Percentiles rank a stretch among this genome's conserved stretches.
These are phyloP conservation scores for Primulina huaijiensis DNA, from an alignment of 257 asterid genomes.

Conservation along the genomic window DNA sequence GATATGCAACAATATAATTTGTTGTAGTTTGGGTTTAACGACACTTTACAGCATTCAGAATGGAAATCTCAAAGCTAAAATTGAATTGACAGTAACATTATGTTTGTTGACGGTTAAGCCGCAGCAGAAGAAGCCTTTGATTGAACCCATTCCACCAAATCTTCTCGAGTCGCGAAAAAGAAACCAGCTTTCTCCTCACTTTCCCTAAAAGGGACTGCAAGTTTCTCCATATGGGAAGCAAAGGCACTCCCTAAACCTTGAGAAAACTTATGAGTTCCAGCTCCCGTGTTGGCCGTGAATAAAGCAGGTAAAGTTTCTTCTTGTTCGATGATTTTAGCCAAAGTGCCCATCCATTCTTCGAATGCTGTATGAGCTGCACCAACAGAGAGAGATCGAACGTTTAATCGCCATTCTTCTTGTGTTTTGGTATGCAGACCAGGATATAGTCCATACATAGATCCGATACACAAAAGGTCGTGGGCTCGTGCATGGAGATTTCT, in stretches of 20 bases:
- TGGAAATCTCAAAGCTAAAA: conserved; percentile 22
- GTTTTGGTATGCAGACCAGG: conserved; percentile 90
- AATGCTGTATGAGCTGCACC: conserved; percentile 92
- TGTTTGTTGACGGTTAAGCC: conserved; percentile 29
- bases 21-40: background rate
- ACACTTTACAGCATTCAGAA: background rate
- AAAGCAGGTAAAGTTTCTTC: conserved; percentile 63
- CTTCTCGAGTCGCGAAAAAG: conserved; percentile 73
- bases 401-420: conserved; percentile 74
- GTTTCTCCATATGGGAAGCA: conserved; percentile 60
- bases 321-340: conserved; percentile 56
- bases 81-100: background rate
- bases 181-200: conserved; percentile 75
- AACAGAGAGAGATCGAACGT: conserved; percentile 72
- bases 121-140: conserved; percentile 36
- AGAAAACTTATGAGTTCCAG: conserved; percentile 81
- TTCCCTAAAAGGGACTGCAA: conserved; percentile 71
- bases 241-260: conserved; percentile 70
- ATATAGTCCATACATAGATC: conserved; percentile 67
- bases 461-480: conserved; percentile 73
- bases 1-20: background rate
- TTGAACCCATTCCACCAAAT: conserved; percentile 64
- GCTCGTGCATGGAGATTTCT: conserved; percentile 52
- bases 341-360: conserved; percentile 81
- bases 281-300: conserved; percentile 74